Base-by-base conservation (phyloP, 2,329 filamentous ascomycete species). In the Intubia oerlemansii region DNA sequence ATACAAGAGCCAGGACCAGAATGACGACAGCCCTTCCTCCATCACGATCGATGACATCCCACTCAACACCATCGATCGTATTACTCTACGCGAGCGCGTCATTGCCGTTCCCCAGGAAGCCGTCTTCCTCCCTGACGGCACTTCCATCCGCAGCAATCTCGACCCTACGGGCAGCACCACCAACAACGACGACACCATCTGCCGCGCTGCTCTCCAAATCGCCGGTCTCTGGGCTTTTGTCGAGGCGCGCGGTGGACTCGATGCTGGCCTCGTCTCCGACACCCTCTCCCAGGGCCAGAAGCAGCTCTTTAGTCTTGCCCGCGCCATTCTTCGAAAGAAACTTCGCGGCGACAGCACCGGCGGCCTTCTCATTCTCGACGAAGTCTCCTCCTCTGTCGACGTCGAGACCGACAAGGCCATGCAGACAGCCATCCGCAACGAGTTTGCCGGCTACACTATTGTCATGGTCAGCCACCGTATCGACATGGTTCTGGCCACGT, bases 221-320 rank as follows among this genome's bases (percentile, higher is more conserved):
- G n/a, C n/a, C n/a, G n/a, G n/a, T n/a, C n/a, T n/a, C n/a, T n/a
- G n/a, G n/a, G n/a, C n/a, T n/a, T n/a, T n/a, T n/a, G n/a, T n/a
- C n/a, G n/a, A n/a, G n/a, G n/a, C n/a, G n/a, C n/a, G n/a, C n/a
- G n/a, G n/a, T n/a, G n/a, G n/a, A n/a, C n/a, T n/a, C n/a, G n/a
- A n/a, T n/a, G n/a, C n/a, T n/a, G n/a, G n/a, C 2, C 53, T 72
- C 36, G 50, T 52, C n/a, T 46, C 54, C 2, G 51, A 60, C 6
- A 49, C 53, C 28, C 48, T 70, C 5, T 61, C 56, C 5, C 56
- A 61, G 19, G 71, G 71, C 0, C 69, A 76, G 42, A 58, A 57
- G 25, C 70, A 76, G 39, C 52, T 76, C 0, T 70, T 77, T 38
- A 67, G 59, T 36, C 53, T 77, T 1, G 68, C 62, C 0, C 47